Evolutionary conservation across 2,329 filamentous ascomycete genomes (phyloP).

Genomic region (Zasmidium cellare): DNA sequence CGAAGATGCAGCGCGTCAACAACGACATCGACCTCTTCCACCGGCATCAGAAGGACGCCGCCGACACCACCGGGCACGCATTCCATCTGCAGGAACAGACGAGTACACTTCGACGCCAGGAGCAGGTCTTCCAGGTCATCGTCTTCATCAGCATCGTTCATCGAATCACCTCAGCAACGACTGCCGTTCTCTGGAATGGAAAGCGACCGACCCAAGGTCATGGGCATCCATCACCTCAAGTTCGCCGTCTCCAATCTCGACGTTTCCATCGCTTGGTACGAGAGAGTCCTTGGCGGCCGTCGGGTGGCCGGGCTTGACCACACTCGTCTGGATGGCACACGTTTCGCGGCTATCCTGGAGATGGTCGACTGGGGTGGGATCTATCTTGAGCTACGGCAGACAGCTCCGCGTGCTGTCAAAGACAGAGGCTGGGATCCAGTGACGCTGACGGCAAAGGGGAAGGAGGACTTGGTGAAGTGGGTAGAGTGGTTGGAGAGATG

Average conservation of each 20-base stretch:
- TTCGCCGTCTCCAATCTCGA: slow-evolving; percentile 15
- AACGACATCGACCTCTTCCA: not conserved
- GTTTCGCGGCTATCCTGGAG: not conserved
- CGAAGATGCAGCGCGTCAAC: not conserved
- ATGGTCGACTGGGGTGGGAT: not conserved
- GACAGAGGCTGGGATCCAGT: not conserved
- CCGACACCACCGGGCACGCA: not conserved
- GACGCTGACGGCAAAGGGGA: not conserved
- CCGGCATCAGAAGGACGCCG: not conserved
- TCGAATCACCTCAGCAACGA: not conserved
- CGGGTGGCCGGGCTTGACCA: slow-evolving; percentile 12
- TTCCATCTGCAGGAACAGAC: not conserved
- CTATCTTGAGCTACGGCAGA: not conserved
- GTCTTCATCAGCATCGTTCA: not conserved
- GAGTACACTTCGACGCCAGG: not conserved
- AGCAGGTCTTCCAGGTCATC: not conserved
- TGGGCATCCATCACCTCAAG: slow-evolving; percentile 15
- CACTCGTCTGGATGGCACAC: not conserved
- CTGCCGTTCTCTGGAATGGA: not conserved
- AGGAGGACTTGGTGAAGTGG: not conserved
- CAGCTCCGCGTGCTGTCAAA: not conserved
- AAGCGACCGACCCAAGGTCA: slow-evolving; percentile 2
- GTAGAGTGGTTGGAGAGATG: not conserved
- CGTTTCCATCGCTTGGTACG: slow-evolving; percentile 17
- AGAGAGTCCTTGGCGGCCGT: slow-evolving; percentile 11